Evolutionary conservation across 1,284 basidiomycete species (phyloP).

Genomic region (Malassezia restricta): DNA sequence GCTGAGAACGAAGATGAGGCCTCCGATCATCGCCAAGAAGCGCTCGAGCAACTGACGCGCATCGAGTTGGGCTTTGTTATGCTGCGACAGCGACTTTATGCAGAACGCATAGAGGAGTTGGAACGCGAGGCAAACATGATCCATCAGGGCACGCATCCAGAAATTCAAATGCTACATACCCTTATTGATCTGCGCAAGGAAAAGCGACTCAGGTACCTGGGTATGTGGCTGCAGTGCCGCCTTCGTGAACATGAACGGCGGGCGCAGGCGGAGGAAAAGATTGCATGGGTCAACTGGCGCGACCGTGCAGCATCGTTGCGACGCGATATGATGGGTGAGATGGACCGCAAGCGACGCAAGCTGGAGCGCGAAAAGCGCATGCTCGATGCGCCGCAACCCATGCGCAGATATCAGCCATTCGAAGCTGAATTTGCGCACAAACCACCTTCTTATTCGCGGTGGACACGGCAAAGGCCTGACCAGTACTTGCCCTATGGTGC

Average conservation of each 20-base stretch:
- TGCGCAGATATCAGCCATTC: conserved; percentile 39
- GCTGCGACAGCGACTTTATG: conserved; percentile 52
- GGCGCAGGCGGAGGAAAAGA: conserved; percentile 53
- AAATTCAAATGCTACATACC: conserved; percentile 61
- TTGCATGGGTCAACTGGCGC: conserved; percentile 57
- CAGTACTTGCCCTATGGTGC: conserved; percentile 3
- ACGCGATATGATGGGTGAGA: conserved; percentile 67
- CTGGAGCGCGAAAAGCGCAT: conserved; percentile 67
- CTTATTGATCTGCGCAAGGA: conserved; percentile 46
- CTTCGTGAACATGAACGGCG: conserved; percentile 61
- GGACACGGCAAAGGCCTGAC: conserved; percentile 14
- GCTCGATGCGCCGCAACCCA: conserved; percentile 59
- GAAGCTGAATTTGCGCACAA: conserved; percentile 41
- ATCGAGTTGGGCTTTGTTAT: conserved; percentile 54
- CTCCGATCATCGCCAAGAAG: conserved; percentile 45
- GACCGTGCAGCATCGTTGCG: conserved; percentile 56
- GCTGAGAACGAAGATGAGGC: conserved; percentile 13
- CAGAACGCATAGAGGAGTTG: conserved; percentile 53
- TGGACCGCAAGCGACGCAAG: conserved; percentile 63
- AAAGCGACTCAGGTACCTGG: conserved; percentile 43
- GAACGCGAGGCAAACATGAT: conserved; percentile 52
- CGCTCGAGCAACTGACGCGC: conserved; percentile 51
- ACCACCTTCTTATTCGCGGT: conserved; percentile 16
- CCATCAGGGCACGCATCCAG: conserved; percentile 63
- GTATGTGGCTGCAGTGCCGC: conserved; percentile 52